Percentiles rank a stretch among this genome's conserved stretches.
Conservation (phyloP, 139 green algal genomes). For the Ulvella scutata region DNA sequence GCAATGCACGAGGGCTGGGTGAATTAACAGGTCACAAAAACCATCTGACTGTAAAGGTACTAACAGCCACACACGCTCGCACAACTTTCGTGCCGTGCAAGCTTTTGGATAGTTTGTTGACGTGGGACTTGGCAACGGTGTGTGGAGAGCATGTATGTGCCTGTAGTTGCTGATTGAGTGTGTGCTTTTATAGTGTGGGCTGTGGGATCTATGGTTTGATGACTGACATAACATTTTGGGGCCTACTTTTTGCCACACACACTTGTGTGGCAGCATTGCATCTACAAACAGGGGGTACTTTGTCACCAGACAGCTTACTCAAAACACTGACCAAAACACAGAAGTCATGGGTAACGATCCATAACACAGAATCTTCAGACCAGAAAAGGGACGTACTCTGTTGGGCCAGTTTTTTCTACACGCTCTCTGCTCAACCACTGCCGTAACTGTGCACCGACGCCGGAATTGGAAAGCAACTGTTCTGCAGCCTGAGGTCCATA, state of each 20-base stretch:
- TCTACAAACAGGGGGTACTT: no score
- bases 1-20: no score
- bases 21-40: no score
- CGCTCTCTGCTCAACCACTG: not conserved
- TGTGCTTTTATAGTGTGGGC: no score
- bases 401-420: no score
- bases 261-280: not conserved
- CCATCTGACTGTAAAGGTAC: no score
- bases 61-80: not conserved
- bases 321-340: no score
- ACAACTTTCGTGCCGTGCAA: not conserved
- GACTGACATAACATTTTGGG: not conserved
- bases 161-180: no score
- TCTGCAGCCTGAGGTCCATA: not conserved
- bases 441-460: not conserved
- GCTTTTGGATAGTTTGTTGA: not conserved
- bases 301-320: no score
- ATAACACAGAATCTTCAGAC: no score
- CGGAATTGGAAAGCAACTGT: not conserved
- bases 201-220: not conserved
- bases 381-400: no score
- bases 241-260: not conserved
- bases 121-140: not conserved
- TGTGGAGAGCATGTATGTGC: not conserved
- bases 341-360: no score